Evolutionary conservation across 2,329 filamentous ascomycete species (phyloP).

Genomic region (Colletotrichum liriopes): DNA sequence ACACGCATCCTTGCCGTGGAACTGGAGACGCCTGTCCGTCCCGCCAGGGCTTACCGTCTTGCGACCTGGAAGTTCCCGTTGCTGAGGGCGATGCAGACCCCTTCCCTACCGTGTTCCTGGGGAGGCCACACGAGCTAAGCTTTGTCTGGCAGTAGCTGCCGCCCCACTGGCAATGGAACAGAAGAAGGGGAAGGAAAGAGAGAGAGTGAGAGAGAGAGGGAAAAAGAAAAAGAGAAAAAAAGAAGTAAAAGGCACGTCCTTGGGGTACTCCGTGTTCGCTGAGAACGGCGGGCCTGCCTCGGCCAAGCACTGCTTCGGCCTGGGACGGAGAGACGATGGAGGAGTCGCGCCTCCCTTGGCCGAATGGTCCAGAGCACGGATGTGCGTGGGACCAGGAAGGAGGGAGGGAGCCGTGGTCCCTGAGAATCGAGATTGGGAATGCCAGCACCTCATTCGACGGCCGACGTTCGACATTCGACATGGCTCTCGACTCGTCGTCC

Average conservation of each 20-base stretch:
- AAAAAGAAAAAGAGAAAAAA: background rate
- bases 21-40: slow-evolving; percentile 7
- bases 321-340: background rate
- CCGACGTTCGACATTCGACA: background rate
- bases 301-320: background rate
- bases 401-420: background rate
- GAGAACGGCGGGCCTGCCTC: background rate
- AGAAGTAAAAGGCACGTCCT: background rate
- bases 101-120: slow-evolving; percentile 18
- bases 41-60: background rate
- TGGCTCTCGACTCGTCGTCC: background rate
- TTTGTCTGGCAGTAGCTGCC: slow-evolving; percentile 21
- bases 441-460: slow-evolving; percentile 3
- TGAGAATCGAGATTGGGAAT: slow-evolving; percentile 15
- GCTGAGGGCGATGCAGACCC: slow-evolving; percentile 15
- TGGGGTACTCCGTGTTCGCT: background rate
- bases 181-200: background rate
- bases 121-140: slow-evolving; percentile 32
- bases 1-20: slow-evolving; percentile 13
- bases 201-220: background rate
- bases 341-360: slow-evolving; percentile 1
- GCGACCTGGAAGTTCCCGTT: background rate
- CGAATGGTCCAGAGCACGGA: background rate
- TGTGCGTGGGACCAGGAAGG: background rate
- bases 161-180: slow-evolving; percentile 24